Conservation (phyloP, 139 green algal species). For the Ulvella scutata region DNA sequence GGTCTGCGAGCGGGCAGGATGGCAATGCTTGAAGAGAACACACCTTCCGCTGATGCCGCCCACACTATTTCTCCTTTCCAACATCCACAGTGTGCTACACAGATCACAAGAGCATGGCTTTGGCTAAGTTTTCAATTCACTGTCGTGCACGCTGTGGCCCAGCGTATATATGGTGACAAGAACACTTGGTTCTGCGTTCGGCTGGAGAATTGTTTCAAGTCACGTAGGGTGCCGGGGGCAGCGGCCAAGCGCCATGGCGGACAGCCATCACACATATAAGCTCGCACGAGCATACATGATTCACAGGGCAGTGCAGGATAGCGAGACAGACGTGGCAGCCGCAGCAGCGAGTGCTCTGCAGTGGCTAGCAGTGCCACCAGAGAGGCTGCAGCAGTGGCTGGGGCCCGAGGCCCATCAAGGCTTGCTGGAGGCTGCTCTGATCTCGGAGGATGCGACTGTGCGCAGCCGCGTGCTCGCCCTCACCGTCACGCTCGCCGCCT, state of each 20-base stretch:
- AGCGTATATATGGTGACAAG: neutral
- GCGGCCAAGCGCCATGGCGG: neutral
- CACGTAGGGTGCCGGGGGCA: too few species aligned
- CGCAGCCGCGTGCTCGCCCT: neutral
- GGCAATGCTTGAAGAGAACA: too few species aligned
- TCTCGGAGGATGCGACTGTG: neutral
- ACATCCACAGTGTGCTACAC: too few species aligned
- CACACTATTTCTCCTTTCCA: too few species aligned
- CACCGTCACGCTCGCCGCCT: neutral
- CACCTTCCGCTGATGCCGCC: too few species aligned
- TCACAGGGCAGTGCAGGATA: neutral
- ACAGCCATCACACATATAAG: neutral
- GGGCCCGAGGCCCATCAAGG: neutral
- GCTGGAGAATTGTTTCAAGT: neutral
- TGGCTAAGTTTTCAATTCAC: neutral
- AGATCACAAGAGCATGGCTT: too few species aligned
- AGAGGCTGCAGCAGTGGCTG: neutral
- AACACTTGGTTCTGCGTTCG: neutral
- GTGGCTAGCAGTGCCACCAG: neutral
- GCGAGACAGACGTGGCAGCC: neutral
- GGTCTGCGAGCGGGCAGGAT: too few species aligned
- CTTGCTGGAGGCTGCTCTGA: neutral
- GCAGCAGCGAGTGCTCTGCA: neutral
- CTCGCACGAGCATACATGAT: neutral
- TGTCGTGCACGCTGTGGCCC: neutral